Conservation (phyloP, 2,329 filamentous ascomycete species). For the Diaporthe citriasiana region DNA sequence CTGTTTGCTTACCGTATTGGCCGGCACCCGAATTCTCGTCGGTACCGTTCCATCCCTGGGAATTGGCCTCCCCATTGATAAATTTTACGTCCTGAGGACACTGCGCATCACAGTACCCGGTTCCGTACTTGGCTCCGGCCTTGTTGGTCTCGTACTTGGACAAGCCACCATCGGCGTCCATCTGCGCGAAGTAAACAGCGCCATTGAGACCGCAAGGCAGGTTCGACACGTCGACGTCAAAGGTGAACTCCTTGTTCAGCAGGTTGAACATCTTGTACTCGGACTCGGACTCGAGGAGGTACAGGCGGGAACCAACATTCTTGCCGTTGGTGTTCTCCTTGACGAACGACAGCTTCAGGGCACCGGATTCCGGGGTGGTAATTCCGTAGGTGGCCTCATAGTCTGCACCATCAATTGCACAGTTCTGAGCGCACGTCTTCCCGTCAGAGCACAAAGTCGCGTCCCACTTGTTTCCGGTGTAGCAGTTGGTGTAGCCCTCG, state of each 20-base stretch:
- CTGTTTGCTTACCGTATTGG: fast-evolving
- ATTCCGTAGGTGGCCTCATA: conserved; percentile 67
- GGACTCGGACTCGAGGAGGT: conserved; percentile 49
- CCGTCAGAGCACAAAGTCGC: conserved; percentile 61
- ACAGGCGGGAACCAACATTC: conserved; percentile 55
- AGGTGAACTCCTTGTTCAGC: conserved; percentile 73
- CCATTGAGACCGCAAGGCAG: conserved; percentile 76
- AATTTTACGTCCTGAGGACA: conserved; percentile 56
- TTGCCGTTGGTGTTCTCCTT: conserved; percentile 53
- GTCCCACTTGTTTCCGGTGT: conserved; percentile 64
- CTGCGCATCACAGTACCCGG: conserved; percentile 60
- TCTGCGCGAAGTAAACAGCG: conserved; percentile 64
- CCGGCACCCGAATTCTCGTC: not conserved
- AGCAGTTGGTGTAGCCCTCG: conserved; percentile 63
- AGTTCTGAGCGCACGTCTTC: conserved; percentile 66
- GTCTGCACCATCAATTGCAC: conserved; percentile 68
- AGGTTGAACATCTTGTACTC: conserved; percentile 67
- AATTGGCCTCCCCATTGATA: conserved; percentile 56
- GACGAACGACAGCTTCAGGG: conserved; percentile 63
- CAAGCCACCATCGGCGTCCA: conserved; percentile 53
- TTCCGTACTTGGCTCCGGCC: conserved; percentile 60
- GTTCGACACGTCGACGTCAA: conserved; percentile 75
- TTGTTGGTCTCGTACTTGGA: conserved; percentile 56
- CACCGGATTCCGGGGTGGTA: conserved; percentile 60
- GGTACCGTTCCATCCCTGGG: conserved; percentile 51